Evolutionary conservation across 1,139 yeast genomes (phyloP).

Genomic region (Pichia sp.): DNA sequence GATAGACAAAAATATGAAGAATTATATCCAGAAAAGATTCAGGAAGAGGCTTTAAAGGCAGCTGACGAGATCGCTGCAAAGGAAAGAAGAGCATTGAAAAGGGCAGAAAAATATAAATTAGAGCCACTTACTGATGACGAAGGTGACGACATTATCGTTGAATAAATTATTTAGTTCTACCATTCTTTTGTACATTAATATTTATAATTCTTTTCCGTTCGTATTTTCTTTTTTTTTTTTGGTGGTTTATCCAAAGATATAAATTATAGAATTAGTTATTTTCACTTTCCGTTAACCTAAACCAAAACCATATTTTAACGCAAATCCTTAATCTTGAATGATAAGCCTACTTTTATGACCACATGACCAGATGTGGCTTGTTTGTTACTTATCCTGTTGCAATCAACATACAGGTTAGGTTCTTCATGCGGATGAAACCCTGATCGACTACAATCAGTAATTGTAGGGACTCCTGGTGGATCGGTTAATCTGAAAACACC

Average conservation of each 20-base stretch:
- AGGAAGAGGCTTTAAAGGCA: conserved; percentile 11
- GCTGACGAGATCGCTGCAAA: conserved; percentile 7
- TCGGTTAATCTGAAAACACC: conserved; percentile 55
- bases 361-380: conserved; percentile 43
- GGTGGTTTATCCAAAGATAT: conserved; percentile 72
- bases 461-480: conserved; percentile 51
- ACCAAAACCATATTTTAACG: too few species aligned
- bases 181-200: background rate
- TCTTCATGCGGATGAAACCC: conserved; percentile 58
- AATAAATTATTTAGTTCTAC: conserved; percentile 1
- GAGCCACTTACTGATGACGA: conserved; percentile 12
- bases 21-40: conserved; percentile 22
- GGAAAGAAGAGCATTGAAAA: conserved; percentile 11
- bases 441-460: conserved; percentile 39
- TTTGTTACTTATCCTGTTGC: conserved; percentile 28
- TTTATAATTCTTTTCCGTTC: conserved; percentile 34
- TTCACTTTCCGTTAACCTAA: too few species aligned
- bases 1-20: conserved; percentile 25
- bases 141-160: conserved; percentile 7
- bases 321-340: conserved; percentile 42
- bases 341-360: conserved; percentile 36
- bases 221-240: conserved; percentile 35
- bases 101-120: conserved; percentile 8
- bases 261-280: too few species aligned
- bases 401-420: conserved; percentile 39